Conservation (phyloP, 2,329 filamentous ascomycete species). For the Aureobasidium mangrovei region DNA sequence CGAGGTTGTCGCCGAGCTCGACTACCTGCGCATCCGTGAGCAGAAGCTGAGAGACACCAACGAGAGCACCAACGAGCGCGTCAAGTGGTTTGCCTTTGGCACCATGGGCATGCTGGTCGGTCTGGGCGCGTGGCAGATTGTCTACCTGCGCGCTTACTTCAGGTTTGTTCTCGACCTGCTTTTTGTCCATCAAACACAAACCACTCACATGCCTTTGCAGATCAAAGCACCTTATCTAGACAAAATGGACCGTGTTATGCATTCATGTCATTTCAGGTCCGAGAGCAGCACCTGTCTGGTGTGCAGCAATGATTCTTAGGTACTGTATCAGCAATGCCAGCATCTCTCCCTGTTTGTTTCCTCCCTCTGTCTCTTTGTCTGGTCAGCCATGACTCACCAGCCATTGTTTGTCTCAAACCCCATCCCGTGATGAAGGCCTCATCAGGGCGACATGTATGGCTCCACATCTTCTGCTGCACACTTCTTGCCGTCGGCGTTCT, state of each 20-base stretch:
- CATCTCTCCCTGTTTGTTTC: background rate
- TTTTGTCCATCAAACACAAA: background rate
- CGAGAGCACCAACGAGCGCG: constrained; percentile 96
- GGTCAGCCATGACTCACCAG: background rate
- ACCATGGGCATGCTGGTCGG: constrained; percentile 87
- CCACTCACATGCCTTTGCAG: constrained; percentile 19
- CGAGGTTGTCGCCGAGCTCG: constrained; percentile 91
- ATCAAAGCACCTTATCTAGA: constrained; percentile 44
- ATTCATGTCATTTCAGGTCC: constrained; percentile 11
- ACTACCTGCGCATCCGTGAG: constrained; percentile 82
- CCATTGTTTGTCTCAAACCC: background rate
- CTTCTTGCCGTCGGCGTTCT: constrained; percentile 20
- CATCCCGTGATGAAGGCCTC: background rate
- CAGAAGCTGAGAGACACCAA: constrained; percentile 97
- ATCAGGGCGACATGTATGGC: constrained; percentile 14
- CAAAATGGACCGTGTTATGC: constrained; percentile 4
- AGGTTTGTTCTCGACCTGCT: constrained; percentile 43
- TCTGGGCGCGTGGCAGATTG: constrained; percentile 91
- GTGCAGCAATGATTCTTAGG: constrained; percentile 11
- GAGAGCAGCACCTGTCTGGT: background rate
- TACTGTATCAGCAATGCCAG: constrained; percentile 12
- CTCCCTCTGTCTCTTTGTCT: background rate
- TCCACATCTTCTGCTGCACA: constrained; percentile 12
- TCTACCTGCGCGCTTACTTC: constrained; percentile 97
- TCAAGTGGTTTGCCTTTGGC: constrained; percentile 95